Percentiles rank a stretch among this genome's conserved stretches.
These are phyloP conservation scores for Kewa caespitosa DNA, from an alignment of 179 eudicot genomes.

Conservation along the genomic window DNA sequence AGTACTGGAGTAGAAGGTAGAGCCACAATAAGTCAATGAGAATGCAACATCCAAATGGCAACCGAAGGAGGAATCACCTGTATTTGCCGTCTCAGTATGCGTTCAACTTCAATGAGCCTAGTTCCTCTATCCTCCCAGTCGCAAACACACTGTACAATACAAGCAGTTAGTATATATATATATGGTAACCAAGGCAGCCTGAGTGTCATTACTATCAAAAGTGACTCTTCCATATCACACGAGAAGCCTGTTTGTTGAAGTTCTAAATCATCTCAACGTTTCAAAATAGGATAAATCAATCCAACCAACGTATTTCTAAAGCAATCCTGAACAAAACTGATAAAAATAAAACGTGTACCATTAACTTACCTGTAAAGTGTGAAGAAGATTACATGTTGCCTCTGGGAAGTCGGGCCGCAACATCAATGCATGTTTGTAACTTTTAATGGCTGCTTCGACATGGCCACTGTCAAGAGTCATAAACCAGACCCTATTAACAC, in stretches of 20 bases:
- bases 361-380: slow-evolving; percentile 76
- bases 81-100: slow-evolving; percentile 79
- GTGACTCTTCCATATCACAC: neutral
- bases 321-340: neutral
- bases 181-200: neutral
- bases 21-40: neutral
- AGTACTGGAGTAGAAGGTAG: no score
- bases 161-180: neutral
- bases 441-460: slow-evolving; percentile 86
- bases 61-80: slow-evolving; percentile 48
- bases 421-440: slow-evolving; percentile 80
- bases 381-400: slow-evolving; percentile 97
- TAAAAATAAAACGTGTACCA: neutral
- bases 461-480: slow-evolving; percentile 58
- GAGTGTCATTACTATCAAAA: neutral
- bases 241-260: neutral
- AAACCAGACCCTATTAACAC: neutral
- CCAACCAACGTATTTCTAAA: neutral
- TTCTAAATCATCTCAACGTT: neutral
- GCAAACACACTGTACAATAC: slow-evolving; percentile 67
- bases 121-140: slow-evolving; percentile 88
- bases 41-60: neutral
- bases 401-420: slow-evolving; percentile 93
- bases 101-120: slow-evolving; percentile 84
- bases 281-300: neutral